A percentile compares a stretch with the other conserved stretches of the same genome.
phyloP scores from a whole-genome alignment of 805 yeast species.

The Barnettozyma wickerhamii region DNA sequence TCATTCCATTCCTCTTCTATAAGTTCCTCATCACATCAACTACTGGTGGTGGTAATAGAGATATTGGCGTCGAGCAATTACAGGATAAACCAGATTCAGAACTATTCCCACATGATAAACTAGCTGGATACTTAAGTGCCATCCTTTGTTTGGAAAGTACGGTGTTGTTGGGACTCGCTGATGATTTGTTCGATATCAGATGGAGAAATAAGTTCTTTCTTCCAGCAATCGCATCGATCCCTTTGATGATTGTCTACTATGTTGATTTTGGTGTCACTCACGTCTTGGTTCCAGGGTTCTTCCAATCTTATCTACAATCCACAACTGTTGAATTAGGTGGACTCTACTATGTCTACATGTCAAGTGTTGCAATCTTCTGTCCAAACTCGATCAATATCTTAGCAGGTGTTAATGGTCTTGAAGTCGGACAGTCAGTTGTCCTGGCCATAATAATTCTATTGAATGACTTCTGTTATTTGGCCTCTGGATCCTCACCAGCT shows the following conservation, averaged over 20 bases:
- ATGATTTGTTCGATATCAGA: constrained; percentile 90
- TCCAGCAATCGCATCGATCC: constrained; percentile 93
- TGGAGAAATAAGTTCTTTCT: constrained; percentile 97
- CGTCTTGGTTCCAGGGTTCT: constrained; percentile 69
- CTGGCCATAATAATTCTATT: constrained; percentile 64
- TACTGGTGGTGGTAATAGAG: constrained; percentile 56
- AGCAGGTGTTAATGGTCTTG: constrained; percentile 96
- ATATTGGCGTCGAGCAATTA: constrained; percentile 27
- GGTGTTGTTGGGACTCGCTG: constrained; percentile 81
- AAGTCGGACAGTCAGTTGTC: constrained; percentile 90
- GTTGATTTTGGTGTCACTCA: constrained; percentile 92
- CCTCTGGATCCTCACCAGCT: constrained; percentile 50
- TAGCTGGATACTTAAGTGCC: constrained; percentile 84
- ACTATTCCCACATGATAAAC: constrained; percentile 71
- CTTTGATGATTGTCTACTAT: constrained; percentile 84
- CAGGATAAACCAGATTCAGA: constrained; percentile 10
- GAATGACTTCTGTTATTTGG: constrained; percentile 72
- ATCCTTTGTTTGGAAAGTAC: constrained; percentile 80
- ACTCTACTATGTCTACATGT: constrained; percentile 86
- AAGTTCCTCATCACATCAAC: constrained; percentile 60
- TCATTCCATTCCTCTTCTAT: constrained; percentile 85
- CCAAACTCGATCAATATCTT: constrained; percentile 94
- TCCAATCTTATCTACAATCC: constrained; percentile 38
- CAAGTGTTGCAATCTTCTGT: constrained; percentile 84
- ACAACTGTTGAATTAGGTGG: constrained; percentile 65